phyloP scores from a whole-genome alignment of 257 asterid species.

The Nicotiana knightiana region DNA sequence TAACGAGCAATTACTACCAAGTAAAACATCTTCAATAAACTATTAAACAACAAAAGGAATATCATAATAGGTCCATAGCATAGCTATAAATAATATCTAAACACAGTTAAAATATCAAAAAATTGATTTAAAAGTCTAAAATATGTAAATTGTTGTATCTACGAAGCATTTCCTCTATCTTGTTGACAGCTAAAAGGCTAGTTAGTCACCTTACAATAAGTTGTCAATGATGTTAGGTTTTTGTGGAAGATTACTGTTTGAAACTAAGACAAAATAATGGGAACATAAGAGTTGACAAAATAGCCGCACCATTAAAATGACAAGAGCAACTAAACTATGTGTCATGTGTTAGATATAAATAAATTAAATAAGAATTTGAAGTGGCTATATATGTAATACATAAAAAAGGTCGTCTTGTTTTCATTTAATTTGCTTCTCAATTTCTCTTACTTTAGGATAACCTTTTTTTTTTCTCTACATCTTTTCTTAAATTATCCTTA shows the following conservation, averaged over 20 bases:
- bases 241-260: slow-evolving; percentile 6
- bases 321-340: neutral
- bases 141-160: too few relatives aligned
- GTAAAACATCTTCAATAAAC: too few relatives aligned
- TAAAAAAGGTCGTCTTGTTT: neutral
- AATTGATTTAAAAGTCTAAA: too few relatives aligned
- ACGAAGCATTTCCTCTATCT: neutral
- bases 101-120: too few relatives aligned
- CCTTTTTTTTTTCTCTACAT: neutral
- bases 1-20: too few relatives aligned
- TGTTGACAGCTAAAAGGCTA: neutral
- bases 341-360: neutral
- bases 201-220: neutral
- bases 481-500: neutral
- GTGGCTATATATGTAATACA: neutral
- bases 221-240: slow-evolving; percentile 10
- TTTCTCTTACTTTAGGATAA: neutral
- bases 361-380: neutral
- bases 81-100: too few relatives aligned
- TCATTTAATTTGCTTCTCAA: neutral
- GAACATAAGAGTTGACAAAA: slow-evolving; percentile 8
- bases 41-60: too few relatives aligned
- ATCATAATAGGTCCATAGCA: too few relatives aligned
- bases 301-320: slow-evolving; percentile 1
- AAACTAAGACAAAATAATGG: slow-evolving; percentile 4